Percentiles rank a stretch among this genome's conserved stretches.
These are phyloP conservation scores for Celoporthe dispersa DNA, from an alignment of 2,329 filamentous ascomycete species.

Conservation along the genomic window DNA sequence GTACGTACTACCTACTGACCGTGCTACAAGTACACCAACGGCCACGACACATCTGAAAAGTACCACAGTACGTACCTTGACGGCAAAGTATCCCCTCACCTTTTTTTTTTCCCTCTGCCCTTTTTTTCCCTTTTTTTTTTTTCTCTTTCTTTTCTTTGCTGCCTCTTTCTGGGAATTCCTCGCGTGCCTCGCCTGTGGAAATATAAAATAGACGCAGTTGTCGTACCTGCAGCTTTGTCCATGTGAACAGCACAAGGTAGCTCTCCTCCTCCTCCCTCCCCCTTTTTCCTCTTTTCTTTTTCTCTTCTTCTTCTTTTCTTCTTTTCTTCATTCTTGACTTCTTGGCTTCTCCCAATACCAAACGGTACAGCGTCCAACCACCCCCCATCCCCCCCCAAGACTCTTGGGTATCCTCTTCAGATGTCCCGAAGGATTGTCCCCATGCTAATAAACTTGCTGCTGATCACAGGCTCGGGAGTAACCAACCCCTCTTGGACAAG, in stretches of 20 bases:
- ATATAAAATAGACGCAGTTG: neutral
- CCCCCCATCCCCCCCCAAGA: too few species aligned
- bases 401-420: neutral
- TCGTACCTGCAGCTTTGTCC: neutral
- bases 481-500: neutral
- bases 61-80: neutral
- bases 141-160: too few species aligned
- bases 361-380: neutral
- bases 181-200: conserved; percentile 17
- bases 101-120: neutral
- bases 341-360: neutral
- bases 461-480: conserved; percentile 6
- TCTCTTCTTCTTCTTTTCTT: neutral
- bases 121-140: neutral
- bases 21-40: neutral
- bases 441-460: neutral
- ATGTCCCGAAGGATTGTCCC: neutral
- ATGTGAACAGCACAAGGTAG: neutral
- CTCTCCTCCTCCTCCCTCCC: neutral
- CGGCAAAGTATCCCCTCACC: conserved; percentile 2
- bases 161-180: neutral
- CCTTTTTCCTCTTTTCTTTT: neutral
- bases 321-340: neutral
- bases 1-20: neutral
- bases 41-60: neutral